Conservation (phyloP, 495 filamentous ascomycete species). For the Tuber microsphaerosporum region DNA sequence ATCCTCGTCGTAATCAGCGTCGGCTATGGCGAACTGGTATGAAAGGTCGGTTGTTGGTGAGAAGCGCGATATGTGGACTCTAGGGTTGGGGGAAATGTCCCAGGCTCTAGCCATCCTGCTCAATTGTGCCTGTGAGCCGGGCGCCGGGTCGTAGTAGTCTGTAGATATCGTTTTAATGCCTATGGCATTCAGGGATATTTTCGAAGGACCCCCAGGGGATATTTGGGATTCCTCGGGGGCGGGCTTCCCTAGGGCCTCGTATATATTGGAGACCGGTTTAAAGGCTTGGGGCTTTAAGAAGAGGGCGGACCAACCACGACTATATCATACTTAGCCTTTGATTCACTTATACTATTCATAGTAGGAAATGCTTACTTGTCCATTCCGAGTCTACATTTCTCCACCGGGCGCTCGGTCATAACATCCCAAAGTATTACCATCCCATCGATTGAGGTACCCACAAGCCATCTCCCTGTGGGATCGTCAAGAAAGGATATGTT, state of each 20-base stretch:
- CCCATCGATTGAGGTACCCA: slow-evolving; percentile 68
- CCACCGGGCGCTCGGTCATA: slow-evolving; percentile 29
- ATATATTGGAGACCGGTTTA: slow-evolving; percentile 30
- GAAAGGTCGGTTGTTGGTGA: background rate
- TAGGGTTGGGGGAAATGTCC: slow-evolving; percentile 27
- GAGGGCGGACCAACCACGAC: slow-evolving; percentile 39
- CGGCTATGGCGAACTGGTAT: slow-evolving; percentile 10
- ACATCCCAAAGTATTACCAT: slow-evolving; percentile 60
- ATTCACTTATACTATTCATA: background rate
- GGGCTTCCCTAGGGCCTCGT: slow-evolving; percentile 36
- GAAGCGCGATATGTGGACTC: background rate
- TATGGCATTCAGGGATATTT: slow-evolving; percentile 5
- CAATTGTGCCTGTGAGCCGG: slow-evolving; percentile 10
- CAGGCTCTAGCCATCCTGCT: slow-evolving; percentile 28
- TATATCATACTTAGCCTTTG: slow-evolving; percentile 7
- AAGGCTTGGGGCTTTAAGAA: slow-evolving; percentile 39
- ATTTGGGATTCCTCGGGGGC: slow-evolving; percentile 6
- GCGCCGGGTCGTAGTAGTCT: slow-evolving; percentile 29
- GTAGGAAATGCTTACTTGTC: background rate
- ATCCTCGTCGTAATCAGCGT: slow-evolving; percentile 8
- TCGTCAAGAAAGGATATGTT: slow-evolving; percentile 66
- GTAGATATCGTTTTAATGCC: slow-evolving; percentile 27
- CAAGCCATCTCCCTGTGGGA: slow-evolving; percentile 59
- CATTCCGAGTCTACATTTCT: slow-evolving; percentile 29
- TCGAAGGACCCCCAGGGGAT: background rate